Evolutionary conservation across 2,329 filamentous ascomycete genomes (phyloP).

Genomic region (Claviceps digitariae): DNA sequence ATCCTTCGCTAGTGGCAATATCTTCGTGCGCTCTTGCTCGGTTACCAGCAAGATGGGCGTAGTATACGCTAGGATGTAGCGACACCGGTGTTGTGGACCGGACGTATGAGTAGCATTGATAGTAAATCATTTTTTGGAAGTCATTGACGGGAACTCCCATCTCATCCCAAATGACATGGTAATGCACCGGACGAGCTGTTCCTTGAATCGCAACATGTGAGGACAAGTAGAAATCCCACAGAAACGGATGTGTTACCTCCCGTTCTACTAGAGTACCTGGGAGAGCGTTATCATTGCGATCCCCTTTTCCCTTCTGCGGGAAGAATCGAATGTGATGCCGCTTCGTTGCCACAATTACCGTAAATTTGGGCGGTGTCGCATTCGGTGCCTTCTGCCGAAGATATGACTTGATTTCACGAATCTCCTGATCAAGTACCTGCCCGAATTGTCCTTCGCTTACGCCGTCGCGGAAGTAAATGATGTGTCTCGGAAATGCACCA

Average conservation of each 20-base stretch:
- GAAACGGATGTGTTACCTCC: slow-evolving; percentile 81
- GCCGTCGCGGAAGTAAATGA: slow-evolving; percentile 90
- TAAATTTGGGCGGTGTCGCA: slow-evolving; percentile 48
- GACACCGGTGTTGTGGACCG: slow-evolving; percentile 89
- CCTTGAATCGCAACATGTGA: slow-evolving; percentile 72
- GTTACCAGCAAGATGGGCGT: slow-evolving; percentile 77
- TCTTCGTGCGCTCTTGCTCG: slow-evolving; percentile 66
- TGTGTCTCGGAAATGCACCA: slow-evolving; percentile 41
- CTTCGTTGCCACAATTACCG: slow-evolving; percentile 82
- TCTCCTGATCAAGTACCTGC: slow-evolving; percentile 67
- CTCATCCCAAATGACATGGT: slow-evolving; percentile 81
- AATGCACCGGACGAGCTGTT: slow-evolving; percentile 83
- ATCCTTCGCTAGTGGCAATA: slow-evolving; percentile 29
- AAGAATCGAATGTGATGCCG: slow-evolving; percentile 92
- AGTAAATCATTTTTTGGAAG: slow-evolving; percentile 80
- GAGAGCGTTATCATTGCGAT: slow-evolving; percentile 68
- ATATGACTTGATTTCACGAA: slow-evolving; percentile 52
- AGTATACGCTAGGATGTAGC: slow-evolving; percentile 81
- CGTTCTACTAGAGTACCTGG: slow-evolving; percentile 80
- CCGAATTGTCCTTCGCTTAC: slow-evolving; percentile 78
- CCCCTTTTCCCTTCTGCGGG: slow-evolving; percentile 46
- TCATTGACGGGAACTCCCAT: slow-evolving; percentile 50
- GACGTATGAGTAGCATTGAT: slow-evolving; percentile 88
- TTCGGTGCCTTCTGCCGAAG: slow-evolving; percentile 29
- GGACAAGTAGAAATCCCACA: slow-evolving; percentile 70